These are phyloP conservation scores for Casuarina cunninghamiana DNA, from an alignment of 306 rosid species.

Conservation along the genomic window DNA sequence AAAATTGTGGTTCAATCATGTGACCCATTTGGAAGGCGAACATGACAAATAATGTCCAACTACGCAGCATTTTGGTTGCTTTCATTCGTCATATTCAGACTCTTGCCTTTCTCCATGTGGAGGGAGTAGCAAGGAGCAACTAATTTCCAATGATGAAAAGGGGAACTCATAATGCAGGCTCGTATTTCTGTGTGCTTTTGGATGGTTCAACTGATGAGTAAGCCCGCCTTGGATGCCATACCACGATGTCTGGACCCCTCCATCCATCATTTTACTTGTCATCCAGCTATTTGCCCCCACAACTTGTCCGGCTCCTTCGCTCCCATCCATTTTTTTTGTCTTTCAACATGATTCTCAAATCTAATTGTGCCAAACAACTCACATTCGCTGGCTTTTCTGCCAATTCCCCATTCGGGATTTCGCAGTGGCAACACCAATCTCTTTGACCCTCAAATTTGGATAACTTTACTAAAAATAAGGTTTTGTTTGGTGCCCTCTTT, in stretches of 20 bases:
- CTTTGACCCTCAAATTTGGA: too few relatives aligned
- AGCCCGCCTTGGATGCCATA: constrained; percentile 17
- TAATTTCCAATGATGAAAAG: too few relatives aligned
- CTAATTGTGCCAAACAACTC: neutral
- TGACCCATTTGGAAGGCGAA: too few relatives aligned
- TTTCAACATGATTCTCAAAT: neutral
- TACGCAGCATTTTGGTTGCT: too few relatives aligned
- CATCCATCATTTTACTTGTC: constrained; percentile 21
- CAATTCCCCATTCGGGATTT: too few relatives aligned
- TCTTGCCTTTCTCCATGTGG: too few relatives aligned
- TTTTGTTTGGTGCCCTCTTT: neutral
- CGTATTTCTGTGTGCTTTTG: neutral
- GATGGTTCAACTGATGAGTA: neutral
- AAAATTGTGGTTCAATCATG: too few relatives aligned
- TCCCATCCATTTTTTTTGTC: neutral
- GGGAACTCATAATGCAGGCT: neutral
- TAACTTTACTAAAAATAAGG: too few relatives aligned
- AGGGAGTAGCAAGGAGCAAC: too few relatives aligned
- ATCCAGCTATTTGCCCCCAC: constrained; percentile 45
- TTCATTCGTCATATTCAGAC: too few relatives aligned
- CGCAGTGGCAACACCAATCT: too few relatives aligned
- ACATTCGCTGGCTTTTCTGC: neutral
- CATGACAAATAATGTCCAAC: too few relatives aligned
- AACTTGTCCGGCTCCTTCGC: neutral
- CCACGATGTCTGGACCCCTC: constrained; percentile 26